phyloP scores from a whole-genome alignment of 1,284 basidiomycete genomes.

The Mycocalia duriaeana region DNA sequence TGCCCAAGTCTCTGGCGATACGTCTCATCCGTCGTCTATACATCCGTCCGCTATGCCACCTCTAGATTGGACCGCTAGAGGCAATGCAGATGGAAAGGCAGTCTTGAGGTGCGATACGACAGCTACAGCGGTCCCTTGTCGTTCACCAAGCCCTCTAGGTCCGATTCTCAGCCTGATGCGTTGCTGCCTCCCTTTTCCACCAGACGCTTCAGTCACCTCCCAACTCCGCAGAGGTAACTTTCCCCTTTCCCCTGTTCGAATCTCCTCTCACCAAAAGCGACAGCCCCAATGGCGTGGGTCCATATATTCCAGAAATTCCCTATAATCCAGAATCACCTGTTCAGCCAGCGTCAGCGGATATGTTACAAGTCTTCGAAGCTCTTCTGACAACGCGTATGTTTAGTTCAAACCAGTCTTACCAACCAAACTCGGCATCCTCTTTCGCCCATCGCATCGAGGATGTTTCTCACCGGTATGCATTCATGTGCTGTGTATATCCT shows the following conservation, averaged over 20 bases:
- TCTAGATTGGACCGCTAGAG: too few relatives aligned
- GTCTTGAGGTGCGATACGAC: neutral
- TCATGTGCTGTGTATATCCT: neutral
- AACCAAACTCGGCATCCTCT: conserved; percentile 8
- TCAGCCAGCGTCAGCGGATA: conserved; percentile 31
- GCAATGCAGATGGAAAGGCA: too few relatives aligned
- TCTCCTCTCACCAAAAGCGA: neutral
- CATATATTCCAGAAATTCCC: conserved; percentile 35
- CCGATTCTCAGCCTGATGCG: conserved; percentile 10
- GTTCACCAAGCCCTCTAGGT: conserved; percentile 4
- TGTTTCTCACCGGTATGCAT: conserved; percentile 18
- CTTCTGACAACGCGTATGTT: neutral
- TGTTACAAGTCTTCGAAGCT: neutral
- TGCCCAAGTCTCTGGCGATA: neutral
- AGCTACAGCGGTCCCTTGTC: neutral
- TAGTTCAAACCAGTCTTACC: neutral
- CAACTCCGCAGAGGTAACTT: conserved; percentile 57
- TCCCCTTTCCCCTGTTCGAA: conserved; percentile 6
- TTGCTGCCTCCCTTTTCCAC: conserved; percentile 24
- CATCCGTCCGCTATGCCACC: too few relatives aligned
- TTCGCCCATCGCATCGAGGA: conserved; percentile 10
- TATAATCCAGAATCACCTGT: conserved; percentile 41
- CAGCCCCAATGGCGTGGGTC: conserved; percentile 46
- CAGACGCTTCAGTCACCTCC: conserved; percentile 42
- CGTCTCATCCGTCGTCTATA: neutral